Evolutionary conservation across 2,329 filamentous ascomycete species (phyloP).

Genomic region (Nemania diffusa): DNA sequence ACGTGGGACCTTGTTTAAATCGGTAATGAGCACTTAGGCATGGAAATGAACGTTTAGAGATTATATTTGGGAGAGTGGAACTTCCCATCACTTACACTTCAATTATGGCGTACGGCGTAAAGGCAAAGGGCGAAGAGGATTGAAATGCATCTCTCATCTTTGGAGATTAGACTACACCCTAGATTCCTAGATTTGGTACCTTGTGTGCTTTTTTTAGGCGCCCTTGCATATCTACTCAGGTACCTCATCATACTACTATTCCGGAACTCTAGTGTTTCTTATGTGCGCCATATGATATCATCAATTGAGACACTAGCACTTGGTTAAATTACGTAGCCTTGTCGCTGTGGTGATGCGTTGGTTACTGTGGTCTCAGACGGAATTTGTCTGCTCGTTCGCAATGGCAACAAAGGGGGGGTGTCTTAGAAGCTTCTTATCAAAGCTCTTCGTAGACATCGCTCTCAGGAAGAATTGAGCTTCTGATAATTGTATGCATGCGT

Average conservation of each 20-base stretch:
- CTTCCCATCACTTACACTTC: background rate
- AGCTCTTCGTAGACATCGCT: background rate
- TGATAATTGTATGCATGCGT: background rate
- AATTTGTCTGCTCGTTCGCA: too few species aligned
- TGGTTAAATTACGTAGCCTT: background rate
- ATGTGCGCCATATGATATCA: background rate
- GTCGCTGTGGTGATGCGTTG: background rate
- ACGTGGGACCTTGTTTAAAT: constrained; percentile 61
- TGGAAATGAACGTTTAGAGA: background rate
- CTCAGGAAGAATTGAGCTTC: too few species aligned
- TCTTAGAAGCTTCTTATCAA: background rate
- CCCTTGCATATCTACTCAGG: background rate
- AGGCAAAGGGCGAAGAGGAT: background rate
- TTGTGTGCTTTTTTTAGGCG: background rate
- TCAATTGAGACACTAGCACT: background rate
- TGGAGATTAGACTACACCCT: constrained; percentile 1
- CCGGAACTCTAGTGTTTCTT: background rate
- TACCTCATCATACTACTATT: background rate
- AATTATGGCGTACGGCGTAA: background rate
- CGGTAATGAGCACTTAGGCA: background rate
- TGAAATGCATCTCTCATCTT: constrained; percentile 1
- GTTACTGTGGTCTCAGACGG: background rate
- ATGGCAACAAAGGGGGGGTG: background rate
- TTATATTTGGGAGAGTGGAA: background rate
- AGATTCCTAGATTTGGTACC: background rate